Base-by-base conservation (phyloP, 306 rosid genomes). In the Lathyrus aphaca region DNA sequence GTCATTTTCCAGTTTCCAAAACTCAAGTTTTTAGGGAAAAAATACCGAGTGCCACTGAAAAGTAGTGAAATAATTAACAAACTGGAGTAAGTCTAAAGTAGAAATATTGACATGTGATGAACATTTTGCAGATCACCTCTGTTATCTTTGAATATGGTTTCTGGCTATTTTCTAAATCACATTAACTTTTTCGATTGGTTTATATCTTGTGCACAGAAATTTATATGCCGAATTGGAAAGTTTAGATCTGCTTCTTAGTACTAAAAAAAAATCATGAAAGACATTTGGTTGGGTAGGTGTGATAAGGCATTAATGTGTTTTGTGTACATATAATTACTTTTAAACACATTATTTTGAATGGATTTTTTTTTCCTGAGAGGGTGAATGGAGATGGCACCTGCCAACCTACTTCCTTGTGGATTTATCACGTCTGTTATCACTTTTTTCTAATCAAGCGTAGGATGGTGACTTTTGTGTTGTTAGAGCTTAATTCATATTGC, bases 51-150 rank as follows among this genome's bases (percentile, higher is more conserved):
- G 35, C 30, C 45, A 21, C 50, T 57, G 42, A 23, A 68, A 68
- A 76, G 59, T 50, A 25, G 70, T 76, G 57, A 68, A 68, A 39
- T 49, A 68, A 49, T 59, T 23, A 23, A 58, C 54, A 15, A 65
- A 55, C 49, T 37, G 55, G 32, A 43, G 78, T 43, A 55, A 30
- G 43, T 45, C 32, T 35, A 14, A 44, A 15, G 42, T 38, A 59
- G 37, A 75, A 25, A 49, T 25, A 58, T 68, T 68, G 55, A 38
- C 40, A 5, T 21, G 45, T 18, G 46, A 68, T 59, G 19, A 23
- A 49, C 53, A 60, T 60, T 48, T 60, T 39, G 46, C 12, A 5
- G 74, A 37, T 67, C 62, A 49, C 21, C 48, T 39, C n/a, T 27
- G 13, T 49, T 38, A 25, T 59, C 48, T 46, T 57, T 57, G 53